phyloP scores from a whole-genome alignment of 805 yeast genomes.

The Ogataea populi-albae region DNA sequence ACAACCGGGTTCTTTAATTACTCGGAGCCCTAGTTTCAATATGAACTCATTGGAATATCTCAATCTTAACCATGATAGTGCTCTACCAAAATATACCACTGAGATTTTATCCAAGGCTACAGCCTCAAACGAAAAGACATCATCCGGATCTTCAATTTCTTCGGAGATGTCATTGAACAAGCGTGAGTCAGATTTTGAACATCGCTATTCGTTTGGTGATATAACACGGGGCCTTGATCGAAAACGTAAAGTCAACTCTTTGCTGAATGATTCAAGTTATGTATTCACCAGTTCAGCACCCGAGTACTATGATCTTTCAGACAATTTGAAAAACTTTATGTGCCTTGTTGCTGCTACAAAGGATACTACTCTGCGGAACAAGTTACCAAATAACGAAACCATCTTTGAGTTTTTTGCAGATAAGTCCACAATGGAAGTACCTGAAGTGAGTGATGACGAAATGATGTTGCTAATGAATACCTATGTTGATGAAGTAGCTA shows the following conservation, averaged over 20 bases:
- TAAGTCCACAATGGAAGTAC: slow-evolving; percentile 21
- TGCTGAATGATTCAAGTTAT: slow-evolving; percentile 11
- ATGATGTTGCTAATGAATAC: slow-evolving; percentile 31
- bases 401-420: slow-evolving; percentile 28
- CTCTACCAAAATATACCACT: too few relatives aligned
- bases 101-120: not conserved
- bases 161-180: slow-evolving; percentile 21
- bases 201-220: slow-evolving; percentile 22
- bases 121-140: slow-evolving; percentile 4
- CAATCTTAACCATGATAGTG: not conserved
- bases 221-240: slow-evolving; percentile 6
- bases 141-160: slow-evolving; percentile 18
- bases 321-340: slow-evolving; percentile 39
- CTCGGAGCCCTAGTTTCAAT: slow-evolving; percentile 1
- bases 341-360: slow-evolving; percentile 34
- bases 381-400: slow-evolving; percentile 25
- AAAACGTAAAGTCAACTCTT: slow-evolving; percentile 5
- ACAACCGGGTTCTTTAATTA: not conserved
- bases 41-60: slow-evolving; percentile 1
- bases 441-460: slow-evolving; percentile 32
- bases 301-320: slow-evolving; percentile 30
- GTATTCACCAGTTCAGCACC: slow-evolving; percentile 7
- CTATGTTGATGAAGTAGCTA: slow-evolving; percentile 38
- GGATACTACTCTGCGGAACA: slow-evolving; percentile 13
- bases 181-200: slow-evolving; percentile 23